phyloP scores from a whole-genome alignment of 2,329 filamentous ascomycete genomes.

The Talaromyces marneffei region DNA sequence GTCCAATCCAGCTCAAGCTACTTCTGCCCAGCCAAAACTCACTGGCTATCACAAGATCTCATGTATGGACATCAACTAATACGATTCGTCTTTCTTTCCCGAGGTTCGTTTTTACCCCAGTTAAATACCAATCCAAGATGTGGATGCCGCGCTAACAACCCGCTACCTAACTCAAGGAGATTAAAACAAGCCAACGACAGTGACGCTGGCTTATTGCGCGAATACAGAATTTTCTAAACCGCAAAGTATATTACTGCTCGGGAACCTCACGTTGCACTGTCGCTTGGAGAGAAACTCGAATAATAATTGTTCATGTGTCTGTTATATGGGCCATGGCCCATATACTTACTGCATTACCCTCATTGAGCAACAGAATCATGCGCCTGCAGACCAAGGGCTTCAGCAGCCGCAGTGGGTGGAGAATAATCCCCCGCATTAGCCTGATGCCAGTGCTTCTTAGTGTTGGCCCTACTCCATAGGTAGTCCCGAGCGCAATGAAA shows the following conservation, averaged over 20 bases:
- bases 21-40: background rate
- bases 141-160: background rate
- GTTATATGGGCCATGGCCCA: background rate
- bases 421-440: slow-evolving; percentile 6
- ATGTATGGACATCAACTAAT: background rate
- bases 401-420: background rate
- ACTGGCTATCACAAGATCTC: background rate
- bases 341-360: background rate
- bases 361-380: background rate
- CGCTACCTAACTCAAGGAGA: background rate
- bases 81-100: background rate
- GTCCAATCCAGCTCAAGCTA: background rate
- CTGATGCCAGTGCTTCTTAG: background rate
- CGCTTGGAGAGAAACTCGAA: background rate
- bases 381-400: background rate
- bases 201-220: background rate
- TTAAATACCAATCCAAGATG: background rate
- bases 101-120: slow-evolving; percentile 8
- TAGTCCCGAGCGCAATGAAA: background rate
- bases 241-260: background rate
- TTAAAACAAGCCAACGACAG: background rate
- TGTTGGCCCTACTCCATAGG: background rate
- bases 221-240: background rate
- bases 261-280: background rate
- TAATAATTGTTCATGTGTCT: background rate